Evolutionary conservation across 169 alveolate species (phyloP).

Genomic region (Amoebophrya sp.): DNA sequence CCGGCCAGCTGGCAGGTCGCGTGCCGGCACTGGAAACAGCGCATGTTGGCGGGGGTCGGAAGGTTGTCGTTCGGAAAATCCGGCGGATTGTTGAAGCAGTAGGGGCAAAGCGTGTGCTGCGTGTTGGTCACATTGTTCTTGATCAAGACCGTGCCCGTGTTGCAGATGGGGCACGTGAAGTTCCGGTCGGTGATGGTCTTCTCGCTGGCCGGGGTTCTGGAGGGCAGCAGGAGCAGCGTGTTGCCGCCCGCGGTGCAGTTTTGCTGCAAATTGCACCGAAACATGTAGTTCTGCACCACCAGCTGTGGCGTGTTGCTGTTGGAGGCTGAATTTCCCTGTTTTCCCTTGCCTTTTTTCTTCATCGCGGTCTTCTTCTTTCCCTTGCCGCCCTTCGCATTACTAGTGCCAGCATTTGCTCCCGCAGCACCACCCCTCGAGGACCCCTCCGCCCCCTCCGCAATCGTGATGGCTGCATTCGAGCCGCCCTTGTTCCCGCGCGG

Average conservation of each 20-base stretch:
- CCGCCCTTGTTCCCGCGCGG: background rate
- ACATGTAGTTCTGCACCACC: background rate
- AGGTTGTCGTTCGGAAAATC: background rate
- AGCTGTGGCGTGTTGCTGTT: background rate
- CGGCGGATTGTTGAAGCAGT: background rate
- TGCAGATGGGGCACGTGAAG: background rate
- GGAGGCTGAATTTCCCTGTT: background rate
- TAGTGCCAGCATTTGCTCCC: no score
- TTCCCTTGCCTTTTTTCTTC: background rate
- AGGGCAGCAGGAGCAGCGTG: background rate
- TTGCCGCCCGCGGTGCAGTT: background rate
- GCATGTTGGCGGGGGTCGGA: background rate
- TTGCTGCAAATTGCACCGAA: background rate
- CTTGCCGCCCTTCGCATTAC: background rate
- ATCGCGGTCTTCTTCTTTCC: background rate
- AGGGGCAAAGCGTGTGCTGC: background rate
- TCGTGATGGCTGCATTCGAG: background rate
- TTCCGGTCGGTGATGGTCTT: background rate
- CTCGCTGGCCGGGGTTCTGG: background rate
- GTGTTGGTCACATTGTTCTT: background rate
- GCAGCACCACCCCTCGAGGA: background rate
- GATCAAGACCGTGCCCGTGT: background rate
- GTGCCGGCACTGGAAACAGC: constrained; percentile 19
- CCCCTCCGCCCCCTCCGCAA: background rate
- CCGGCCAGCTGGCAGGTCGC: background rate